phyloP scores from a whole-genome alignment of 306 rosid species.

The Boehmeria nivea region DNA sequence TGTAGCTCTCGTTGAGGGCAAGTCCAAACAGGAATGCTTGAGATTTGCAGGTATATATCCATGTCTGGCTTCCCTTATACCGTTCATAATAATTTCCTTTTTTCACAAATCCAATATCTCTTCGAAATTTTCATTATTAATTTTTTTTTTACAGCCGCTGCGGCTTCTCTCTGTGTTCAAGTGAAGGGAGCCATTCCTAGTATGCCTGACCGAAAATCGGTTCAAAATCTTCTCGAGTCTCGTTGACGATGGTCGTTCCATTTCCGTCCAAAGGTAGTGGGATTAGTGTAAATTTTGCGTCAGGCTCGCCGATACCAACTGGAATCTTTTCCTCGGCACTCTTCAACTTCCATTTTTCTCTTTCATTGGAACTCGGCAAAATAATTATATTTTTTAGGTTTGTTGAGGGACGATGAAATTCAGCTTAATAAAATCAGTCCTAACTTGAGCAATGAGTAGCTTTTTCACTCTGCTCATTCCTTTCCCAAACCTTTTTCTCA shows the following conservation, averaged over 20 bases:
- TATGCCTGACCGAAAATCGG: conserved; percentile 83
- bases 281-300: background rate
- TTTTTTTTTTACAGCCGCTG: conserved; percentile 60
- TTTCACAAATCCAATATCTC: background rate
- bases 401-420: background rate
- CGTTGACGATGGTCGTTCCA: conserved; percentile 25
- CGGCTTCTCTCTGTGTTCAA: conserved; percentile 93
- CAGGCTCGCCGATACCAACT: background rate
- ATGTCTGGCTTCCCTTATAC: background rate
- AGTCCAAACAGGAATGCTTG: conserved; percentile 65
- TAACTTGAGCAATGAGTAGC: too few species aligned
- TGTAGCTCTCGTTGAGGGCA: conserved; percentile 79
- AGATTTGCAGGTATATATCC: conserved; percentile 62
- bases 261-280: background rate
- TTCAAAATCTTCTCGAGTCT: conserved; percentile 57
- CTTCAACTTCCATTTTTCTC: background rate
- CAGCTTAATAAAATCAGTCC: background rate
- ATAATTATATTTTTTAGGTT: background rate
- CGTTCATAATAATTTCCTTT: conserved; percentile 1
- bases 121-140: background rate
- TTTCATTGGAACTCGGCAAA: background rate
- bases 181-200: conserved; percentile 97
- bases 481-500: too few species aligned
- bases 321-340: too few species aligned
- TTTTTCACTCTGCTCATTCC: too few species aligned